A percentile compares a stretch with the other conserved stretches of the same genome.
Evolutionary conservation across 345 rosid genomes (phyloP).

Genomic region (Camelina neglecta): DNA sequence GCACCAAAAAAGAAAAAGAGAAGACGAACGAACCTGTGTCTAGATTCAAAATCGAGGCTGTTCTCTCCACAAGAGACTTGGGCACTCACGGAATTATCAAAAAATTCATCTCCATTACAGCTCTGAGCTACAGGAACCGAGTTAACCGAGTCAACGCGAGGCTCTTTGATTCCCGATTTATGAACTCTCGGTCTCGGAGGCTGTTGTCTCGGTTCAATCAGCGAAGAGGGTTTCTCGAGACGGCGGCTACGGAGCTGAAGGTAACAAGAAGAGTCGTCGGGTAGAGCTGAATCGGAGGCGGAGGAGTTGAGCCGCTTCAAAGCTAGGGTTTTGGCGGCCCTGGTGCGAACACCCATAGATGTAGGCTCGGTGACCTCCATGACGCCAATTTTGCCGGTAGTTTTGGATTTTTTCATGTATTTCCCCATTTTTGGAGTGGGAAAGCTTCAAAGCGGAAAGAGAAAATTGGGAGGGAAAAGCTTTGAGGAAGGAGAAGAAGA

Average conservation of each 20-base stretch:
- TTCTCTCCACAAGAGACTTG: conserved; percentile 60
- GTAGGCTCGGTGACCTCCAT: conserved; percentile 43
- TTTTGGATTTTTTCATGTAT: conserved; percentile 50
- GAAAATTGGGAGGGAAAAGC: conserved; percentile 43
- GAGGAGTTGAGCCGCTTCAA: conserved; percentile 46
- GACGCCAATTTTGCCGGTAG: conserved; percentile 28
- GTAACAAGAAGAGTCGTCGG: conserved; percentile 50
- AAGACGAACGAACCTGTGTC: conserved; percentile 50
- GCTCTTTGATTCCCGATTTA: conserved; percentile 24
- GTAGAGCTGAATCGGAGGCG: conserved; percentile 23
- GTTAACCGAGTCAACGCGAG: conserved; percentile 31
- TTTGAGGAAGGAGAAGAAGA: conserved; percentile 31
- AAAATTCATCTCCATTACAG: conserved; percentile 23
- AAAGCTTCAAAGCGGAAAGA: conserved; percentile 34
- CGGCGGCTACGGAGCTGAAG: conserved; percentile 78
- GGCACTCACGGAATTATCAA: conserved; percentile 27
- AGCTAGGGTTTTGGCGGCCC: conserved; percentile 54
- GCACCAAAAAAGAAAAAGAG: conserved; percentile 7
- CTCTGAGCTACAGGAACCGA: conserved; percentile 31
- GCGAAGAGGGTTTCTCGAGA: conserved; percentile 52
- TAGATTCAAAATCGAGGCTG: conserved; percentile 52
- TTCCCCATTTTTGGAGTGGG: conserved; percentile 37
- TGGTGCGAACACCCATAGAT: conserved; percentile 44
- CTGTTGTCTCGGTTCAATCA: conserved; percentile 29
- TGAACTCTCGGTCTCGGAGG: background rate